Percentiles rank a stretch among this genome's conserved stretches.
Evolutionary conservation across 1,284 basidiomycete genomes (phyloP).

Genomic region (Cystobasidium pallidum): DNA sequence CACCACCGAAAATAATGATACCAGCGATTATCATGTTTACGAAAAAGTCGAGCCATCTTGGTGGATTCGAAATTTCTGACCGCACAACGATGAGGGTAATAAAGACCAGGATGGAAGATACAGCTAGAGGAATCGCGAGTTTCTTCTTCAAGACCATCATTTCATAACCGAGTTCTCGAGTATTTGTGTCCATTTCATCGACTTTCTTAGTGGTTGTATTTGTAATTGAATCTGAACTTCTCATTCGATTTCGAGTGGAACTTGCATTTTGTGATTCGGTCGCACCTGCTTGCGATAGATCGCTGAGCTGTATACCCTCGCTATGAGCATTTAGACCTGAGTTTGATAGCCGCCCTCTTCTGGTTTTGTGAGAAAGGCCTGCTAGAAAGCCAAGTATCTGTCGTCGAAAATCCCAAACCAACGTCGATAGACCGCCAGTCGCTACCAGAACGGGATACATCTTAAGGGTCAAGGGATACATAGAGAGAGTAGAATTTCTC

Average conservation of each 20-base stretch:
- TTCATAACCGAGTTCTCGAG: neutral
- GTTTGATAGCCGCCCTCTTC: neutral
- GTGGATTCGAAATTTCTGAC: constrained; percentile 54
- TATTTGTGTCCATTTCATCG: neutral
- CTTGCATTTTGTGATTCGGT: neutral
- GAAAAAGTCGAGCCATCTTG: constrained; percentile 58
- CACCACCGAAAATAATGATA: constrained; percentile 65
- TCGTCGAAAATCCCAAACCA: constrained; percentile 55
- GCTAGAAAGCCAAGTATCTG: constrained; percentile 17
- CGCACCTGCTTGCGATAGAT: neutral
- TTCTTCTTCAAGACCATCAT: neutral
- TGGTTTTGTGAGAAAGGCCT: neutral
- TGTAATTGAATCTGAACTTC: neutral
- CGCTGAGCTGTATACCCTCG: neutral
- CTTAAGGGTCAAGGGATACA: constrained; percentile 22
- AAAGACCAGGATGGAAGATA: constrained; percentile 50
- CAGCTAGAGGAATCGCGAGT: constrained; percentile 51
- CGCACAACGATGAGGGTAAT: constrained; percentile 56
- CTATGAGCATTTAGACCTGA: neutral
- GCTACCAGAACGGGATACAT: constrained; percentile 58
- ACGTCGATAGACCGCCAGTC: constrained; percentile 55
- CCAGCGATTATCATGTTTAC: constrained; percentile 61
- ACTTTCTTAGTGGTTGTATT: neutral
- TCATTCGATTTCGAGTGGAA: neutral
- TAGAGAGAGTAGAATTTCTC: neutral